Conservation (phyloP, 2,329 filamentous ascomycete genomes). For the Celoporthe dispersa region DNA sequence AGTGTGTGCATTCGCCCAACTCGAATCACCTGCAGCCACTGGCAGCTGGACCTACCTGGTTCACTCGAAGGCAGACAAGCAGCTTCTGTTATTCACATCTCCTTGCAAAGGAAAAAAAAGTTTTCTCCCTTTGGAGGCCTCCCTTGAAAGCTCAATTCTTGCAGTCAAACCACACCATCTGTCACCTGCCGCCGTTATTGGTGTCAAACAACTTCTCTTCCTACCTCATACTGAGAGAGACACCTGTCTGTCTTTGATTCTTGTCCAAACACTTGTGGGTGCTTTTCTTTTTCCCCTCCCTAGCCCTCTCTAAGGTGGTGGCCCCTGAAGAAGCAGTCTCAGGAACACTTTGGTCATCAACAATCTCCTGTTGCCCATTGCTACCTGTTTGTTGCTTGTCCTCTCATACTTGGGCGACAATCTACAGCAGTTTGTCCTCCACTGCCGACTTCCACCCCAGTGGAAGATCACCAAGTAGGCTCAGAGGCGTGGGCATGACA, state of each 20-base stretch:
- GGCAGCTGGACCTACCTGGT: background rate
- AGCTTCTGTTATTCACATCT: background rate
- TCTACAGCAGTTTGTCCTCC: background rate
- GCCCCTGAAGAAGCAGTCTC: background rate
- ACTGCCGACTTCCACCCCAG: background rate
- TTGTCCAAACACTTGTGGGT: background rate
- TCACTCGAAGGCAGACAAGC: background rate
- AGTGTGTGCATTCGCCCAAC: slow-evolving; percentile 15
- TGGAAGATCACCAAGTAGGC: background rate
- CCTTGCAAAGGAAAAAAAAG: background rate
- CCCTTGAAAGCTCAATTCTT: background rate
- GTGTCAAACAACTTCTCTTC: background rate
- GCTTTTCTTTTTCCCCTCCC: background rate
- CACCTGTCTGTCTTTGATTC: background rate
- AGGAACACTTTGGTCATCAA: background rate
- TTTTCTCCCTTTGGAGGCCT: background rate
- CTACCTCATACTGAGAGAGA: background rate
- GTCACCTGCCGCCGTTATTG: background rate
- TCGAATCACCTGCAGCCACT: slow-evolving; percentile 10
- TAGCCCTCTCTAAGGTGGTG: background rate
- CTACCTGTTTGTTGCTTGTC: background rate
- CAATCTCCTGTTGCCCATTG: background rate
- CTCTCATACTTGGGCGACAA: background rate
- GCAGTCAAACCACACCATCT: background rate
- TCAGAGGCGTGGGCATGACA: background rate